These are phyloP conservation scores for Lipomyces chichibuensis DNA, from an alignment of 805 yeast genomes.

Conservation along the genomic window DNA sequence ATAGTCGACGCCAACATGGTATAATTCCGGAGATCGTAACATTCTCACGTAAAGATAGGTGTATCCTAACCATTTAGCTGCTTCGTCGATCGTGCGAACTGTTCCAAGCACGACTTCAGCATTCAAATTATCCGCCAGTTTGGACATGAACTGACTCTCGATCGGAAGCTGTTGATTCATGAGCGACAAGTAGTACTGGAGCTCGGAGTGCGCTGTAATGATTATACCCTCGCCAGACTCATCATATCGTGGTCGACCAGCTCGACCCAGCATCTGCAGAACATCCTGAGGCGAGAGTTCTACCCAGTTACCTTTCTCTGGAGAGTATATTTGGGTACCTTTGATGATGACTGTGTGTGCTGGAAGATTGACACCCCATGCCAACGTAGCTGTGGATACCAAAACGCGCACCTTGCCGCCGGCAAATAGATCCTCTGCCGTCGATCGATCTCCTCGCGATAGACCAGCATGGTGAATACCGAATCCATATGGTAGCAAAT, in stretches of 20 bases:
- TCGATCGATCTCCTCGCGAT: slow-evolving; percentile 51
- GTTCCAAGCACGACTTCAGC: slow-evolving; percentile 53
- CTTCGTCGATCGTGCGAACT: slow-evolving; percentile 47
- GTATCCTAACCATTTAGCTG: slow-evolving; percentile 53
- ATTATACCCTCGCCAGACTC: slow-evolving; percentile 54
- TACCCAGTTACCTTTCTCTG: slow-evolving; percentile 76
- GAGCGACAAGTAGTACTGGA: slow-evolving; percentile 49
- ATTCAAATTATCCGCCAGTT: slow-evolving; percentile 40
- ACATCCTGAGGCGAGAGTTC: slow-evolving; percentile 52
- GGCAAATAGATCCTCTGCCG: slow-evolving; percentile 53
- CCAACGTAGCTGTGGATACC: slow-evolving; percentile 63
- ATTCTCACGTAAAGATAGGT: slow-evolving; percentile 53
- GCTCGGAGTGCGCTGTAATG: slow-evolving; percentile 50
- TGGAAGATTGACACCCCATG: slow-evolving; percentile 65
- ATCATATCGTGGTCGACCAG: slow-evolving; percentile 58
- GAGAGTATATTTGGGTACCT: slow-evolving; percentile 72
- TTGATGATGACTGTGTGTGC: slow-evolving; percentile 63
- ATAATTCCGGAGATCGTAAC: slow-evolving; percentile 71
- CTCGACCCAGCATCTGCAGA: slow-evolving; percentile 54
- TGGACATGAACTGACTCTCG: slow-evolving; percentile 48
- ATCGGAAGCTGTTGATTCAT: slow-evolving; percentile 51
- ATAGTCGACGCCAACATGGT: slow-evolving; percentile 72
- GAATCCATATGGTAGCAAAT: slow-evolving; percentile 46
- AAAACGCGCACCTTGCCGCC: slow-evolving; percentile 51
- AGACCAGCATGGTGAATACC: slow-evolving; percentile 66